These are phyloP conservation scores for Melanogaster broomeanus DNA, from an alignment of 768 basidiomycete genomes.

Conservation along the genomic window DNA sequence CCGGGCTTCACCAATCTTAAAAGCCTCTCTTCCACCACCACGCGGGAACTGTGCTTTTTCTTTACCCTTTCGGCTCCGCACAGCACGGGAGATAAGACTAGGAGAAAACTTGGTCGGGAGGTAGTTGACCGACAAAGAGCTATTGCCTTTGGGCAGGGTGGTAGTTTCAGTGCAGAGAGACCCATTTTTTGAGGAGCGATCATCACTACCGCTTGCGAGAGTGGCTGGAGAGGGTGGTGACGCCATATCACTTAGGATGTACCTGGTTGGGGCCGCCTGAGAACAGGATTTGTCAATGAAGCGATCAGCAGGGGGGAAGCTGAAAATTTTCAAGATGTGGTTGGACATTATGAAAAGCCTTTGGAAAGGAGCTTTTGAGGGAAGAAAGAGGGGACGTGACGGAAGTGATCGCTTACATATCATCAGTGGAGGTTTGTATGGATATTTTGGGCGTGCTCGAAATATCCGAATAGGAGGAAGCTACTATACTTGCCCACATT, in stretches of 20 bases:
- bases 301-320: neutral
- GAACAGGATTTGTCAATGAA: constrained; percentile 22
- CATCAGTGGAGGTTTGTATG: too few species aligned
- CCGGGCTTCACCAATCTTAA: constrained; percentile 50
- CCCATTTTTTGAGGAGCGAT: constrained; percentile 15
- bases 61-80: constrained; percentile 38
- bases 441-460: too few species aligned
- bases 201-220: constrained; percentile 29
- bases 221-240: constrained; percentile 35
- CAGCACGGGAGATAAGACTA: constrained; percentile 41
- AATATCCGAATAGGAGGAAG: too few species aligned
- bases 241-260: constrained; percentile 45
- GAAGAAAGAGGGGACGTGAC: too few species aligned
- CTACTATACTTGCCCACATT: too few species aligned
- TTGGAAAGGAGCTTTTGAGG: too few species aligned
- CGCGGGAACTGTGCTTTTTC: constrained; percentile 43
- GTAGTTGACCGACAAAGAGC: constrained; percentile 75
- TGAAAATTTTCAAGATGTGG: too few species aligned
- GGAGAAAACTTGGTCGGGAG: constrained; percentile 74
- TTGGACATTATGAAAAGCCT: too few species aligned
- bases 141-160: too few species aligned
- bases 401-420: too few species aligned
- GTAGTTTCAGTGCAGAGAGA: constrained; percentile 17
- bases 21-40: constrained; percentile 74
- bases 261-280: constrained; percentile 47